A percentile compares a stretch with the other conserved stretches of the same genome.
Conservation (phyloP, 257 asterid genomes). For the Hygrophila difformis region DNA sequence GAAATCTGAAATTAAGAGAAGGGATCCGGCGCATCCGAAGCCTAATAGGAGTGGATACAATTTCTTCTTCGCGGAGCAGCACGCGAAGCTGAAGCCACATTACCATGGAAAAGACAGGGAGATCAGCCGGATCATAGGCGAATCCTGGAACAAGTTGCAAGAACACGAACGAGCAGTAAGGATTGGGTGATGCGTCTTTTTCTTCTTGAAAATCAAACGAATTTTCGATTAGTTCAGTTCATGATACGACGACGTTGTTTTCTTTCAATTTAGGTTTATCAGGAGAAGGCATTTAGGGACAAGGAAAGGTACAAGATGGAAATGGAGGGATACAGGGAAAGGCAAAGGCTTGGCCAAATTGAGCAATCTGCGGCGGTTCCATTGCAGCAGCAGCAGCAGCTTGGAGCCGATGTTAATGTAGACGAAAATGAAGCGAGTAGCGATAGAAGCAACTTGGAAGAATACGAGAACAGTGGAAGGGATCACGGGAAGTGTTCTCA, state of each 20-base stretch:
- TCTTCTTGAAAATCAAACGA: neutral
- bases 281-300: conserved; percentile 65
- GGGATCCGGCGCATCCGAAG: conserved; percentile 88
- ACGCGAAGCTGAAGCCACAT: conserved; percentile 59
- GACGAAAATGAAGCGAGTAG: conserved; percentile 23
- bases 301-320: conserved; percentile 72
- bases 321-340: conserved; percentile 58
- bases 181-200: neutral
- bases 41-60: conserved; percentile 90
- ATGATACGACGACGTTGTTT: too few species aligned
- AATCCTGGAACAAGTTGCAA: conserved; percentile 66
- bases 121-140: conserved; percentile 82
- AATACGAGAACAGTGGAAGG: conserved; percentile 14
- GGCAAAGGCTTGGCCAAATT: conserved; percentile 32
- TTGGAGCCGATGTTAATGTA: conserved; percentile 18
- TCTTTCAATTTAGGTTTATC: conserved; percentile 49
- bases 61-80: conserved; percentile 87
- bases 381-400: conserved; percentile 25
- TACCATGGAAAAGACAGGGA: conserved; percentile 67
- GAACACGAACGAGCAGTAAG: conserved; percentile 65
- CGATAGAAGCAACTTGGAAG: conserved; percentile 26
- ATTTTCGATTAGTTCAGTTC: too few species aligned
- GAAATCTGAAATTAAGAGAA: conserved; percentile 55
- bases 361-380: conserved; percentile 7
- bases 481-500: conserved; percentile 18